phyloP scores from a whole-genome alignment of 2,329 filamentous ascomycete species.

The Venturia carpophila region DNA sequence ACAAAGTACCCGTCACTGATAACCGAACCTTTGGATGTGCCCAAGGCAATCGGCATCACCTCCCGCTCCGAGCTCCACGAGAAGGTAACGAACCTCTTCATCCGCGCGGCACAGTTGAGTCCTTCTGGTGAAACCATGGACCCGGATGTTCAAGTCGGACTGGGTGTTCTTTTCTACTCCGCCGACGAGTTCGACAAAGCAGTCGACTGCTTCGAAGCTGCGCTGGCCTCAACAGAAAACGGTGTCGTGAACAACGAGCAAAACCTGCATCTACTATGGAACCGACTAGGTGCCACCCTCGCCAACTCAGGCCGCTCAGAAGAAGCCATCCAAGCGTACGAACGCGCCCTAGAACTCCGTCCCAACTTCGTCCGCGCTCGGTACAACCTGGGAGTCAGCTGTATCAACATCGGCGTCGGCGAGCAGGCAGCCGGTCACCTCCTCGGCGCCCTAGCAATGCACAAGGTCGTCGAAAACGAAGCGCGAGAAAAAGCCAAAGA shows the following conservation, averaged over 20 bases:
- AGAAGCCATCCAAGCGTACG: slow-evolving; percentile 94
- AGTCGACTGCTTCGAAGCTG: slow-evolving; percentile 93
- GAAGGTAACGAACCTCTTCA: slow-evolving; percentile 84
- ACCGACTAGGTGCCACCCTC: slow-evolving; percentile 88
- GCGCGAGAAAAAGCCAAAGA: slow-evolving; percentile 77
- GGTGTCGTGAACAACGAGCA: slow-evolving; percentile 76
- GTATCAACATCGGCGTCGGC: slow-evolving; percentile 95
- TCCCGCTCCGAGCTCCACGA: slow-evolving; percentile 85
- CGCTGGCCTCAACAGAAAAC: slow-evolving; percentile 75
- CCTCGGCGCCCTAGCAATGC: slow-evolving; percentile 86
- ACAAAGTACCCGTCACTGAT: slow-evolving; percentile 84
- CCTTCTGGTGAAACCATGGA: slow-evolving; percentile 95
- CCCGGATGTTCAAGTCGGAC: slow-evolving; percentile 92
- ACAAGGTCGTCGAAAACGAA: slow-evolving; percentile 83
- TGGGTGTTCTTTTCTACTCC: slow-evolving; percentile 95
- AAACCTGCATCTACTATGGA: slow-evolving; percentile 93
- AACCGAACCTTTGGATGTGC: slow-evolving; percentile 61
- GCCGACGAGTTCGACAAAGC: slow-evolving; percentile 98
- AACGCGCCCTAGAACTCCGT: slow-evolving; percentile 79
- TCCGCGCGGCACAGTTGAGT: slow-evolving; percentile 82
- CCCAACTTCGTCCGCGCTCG: slow-evolving; percentile 95
- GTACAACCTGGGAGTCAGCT: slow-evolving; percentile 93
- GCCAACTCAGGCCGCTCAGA: slow-evolving; percentile 90
- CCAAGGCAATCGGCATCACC: slow-evolving; percentile 85
- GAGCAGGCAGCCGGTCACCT: slow-evolving; percentile 89